Base-by-base conservation (phyloP, 352 stramenopile genomes). In the Pythium dissotocum region DNA sequence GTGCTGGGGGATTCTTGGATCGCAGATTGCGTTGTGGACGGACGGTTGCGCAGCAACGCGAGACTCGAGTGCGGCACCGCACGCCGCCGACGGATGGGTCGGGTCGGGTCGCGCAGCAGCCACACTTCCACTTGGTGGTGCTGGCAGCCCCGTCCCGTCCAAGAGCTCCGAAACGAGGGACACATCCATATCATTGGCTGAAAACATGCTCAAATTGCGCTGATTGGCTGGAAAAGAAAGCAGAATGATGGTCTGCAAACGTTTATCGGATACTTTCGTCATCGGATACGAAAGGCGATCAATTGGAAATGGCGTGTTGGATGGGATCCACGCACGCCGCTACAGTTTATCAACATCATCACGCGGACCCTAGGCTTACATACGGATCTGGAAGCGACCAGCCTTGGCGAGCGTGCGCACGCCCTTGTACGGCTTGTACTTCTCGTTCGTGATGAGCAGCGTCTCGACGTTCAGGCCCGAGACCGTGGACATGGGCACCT, bases 401-500 rank as follows among this genome's bases (percentile, higher is more conserved):
- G 94, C 93, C 75, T 98, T 98, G 35, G 96, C 97, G 69, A 99
- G 91, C 56, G 97, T 98, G 61, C 97, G 88, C 54, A 99, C 96
- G 35, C 97, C 97, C 85, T 99, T 99, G 88, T 99, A 99, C 8
- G 97, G 97, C 68, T 96, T 97, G 82, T 99, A 99, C 64, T 91
- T 93, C 79, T 99, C 97, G 73, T 98, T 98, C 33, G 89, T 95
- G 56, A 99, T 86, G 48, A 97, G 69, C 51, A 99, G 75, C 51
- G 96, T 98, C 73, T 97, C 94, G 46, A 99, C 96, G 49, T 95
- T 93, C 53, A 99, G 75, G 13, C 97, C 97, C 67, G 93, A 98
- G 49, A 99, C 94, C 8, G 95, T 98, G 12, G 95, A 89, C 78
- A 98, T 92, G 18, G 97, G 87, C 61, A 99, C 97, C 75, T 99